Percentiles rank a stretch among this genome's conserved stretches.
These are phyloP conservation scores for Xylaria sp. DNA, from an alignment of 2,329 filamentous ascomycete species.

Conservation along the genomic window DNA sequence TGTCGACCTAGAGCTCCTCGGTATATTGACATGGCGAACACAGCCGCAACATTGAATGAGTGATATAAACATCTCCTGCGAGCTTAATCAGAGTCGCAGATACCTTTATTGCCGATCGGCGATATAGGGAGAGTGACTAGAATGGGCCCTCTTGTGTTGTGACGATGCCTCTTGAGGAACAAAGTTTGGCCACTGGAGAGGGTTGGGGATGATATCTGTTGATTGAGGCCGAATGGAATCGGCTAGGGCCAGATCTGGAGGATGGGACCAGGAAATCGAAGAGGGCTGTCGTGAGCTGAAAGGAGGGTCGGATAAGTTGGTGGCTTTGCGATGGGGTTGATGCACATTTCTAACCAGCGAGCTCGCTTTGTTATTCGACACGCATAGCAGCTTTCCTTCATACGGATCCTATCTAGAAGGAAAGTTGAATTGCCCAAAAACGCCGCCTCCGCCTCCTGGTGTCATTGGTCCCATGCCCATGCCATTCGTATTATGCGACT, in stretches of 20 bases:
- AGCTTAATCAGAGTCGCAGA: neutral
- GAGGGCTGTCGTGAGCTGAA: conserved; percentile 2
- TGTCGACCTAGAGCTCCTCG: neutral
- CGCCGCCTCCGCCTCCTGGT: conserved; percentile 74
- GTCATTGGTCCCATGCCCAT: conserved; percentile 74
- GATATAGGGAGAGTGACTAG: neutral
- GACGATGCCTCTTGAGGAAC: conserved; percentile 3
- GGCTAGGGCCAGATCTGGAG: neutral
- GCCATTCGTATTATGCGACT: conserved; percentile 62
- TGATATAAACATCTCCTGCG: conserved; percentile 4
- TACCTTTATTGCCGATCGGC: neutral
- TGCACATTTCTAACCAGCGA: conserved; percentile 16
- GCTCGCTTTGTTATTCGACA: neutral
- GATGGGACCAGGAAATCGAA: conserved; percentile 20
- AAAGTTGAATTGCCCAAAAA: conserved; percentile 76
- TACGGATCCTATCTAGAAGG: conserved; percentile 43
- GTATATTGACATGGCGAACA: conserved; percentile 15
- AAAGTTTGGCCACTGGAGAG: conserved; percentile 24
- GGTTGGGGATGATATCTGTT: conserved; percentile 23
- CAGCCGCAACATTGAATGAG: neutral
- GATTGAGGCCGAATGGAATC: neutral
- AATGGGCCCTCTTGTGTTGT: neutral
- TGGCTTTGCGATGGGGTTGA: neutral
- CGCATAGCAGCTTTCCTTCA: conserved; percentile 24
- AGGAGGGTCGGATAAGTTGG: conserved; percentile 5